These are phyloP conservation scores for Alnus rubra DNA, from an alignment of 306 rosid genomes.

Conservation along the genomic window DNA sequence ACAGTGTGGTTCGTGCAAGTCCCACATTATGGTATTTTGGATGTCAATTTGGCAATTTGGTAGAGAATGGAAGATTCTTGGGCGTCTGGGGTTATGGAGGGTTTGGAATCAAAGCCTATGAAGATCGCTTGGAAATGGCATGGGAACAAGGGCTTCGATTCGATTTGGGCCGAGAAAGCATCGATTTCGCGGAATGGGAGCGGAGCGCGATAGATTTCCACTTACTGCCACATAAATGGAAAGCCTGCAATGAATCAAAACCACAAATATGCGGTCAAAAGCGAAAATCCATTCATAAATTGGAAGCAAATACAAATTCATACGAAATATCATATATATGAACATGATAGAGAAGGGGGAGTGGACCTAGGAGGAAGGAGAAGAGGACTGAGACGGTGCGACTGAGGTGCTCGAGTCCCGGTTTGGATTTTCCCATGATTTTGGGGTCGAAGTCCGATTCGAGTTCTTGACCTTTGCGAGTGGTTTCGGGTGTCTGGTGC, in stretches of 20 bases:
- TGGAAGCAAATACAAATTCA: background rate
- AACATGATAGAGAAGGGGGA: background rate
- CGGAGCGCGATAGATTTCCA: slow-evolving; percentile 86
- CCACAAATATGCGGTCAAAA: background rate
- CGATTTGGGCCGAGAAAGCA: slow-evolving; percentile 57
- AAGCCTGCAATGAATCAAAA: slow-evolving; percentile 45
- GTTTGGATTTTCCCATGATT: slow-evolving; percentile 71
- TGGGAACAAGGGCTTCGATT: slow-evolving; percentile 69
- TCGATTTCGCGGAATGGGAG: slow-evolving; percentile 79
- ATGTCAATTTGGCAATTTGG: slow-evolving; percentile 46
- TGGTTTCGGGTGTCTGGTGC: slow-evolving; percentile 11
- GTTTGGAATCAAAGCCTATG: slow-evolving; percentile 57
- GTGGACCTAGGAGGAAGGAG: slow-evolving; percentile 74
- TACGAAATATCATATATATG: background rate
- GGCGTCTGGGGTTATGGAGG: slow-evolving; percentile 16
- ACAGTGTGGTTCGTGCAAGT: slow-evolving; percentile 48
- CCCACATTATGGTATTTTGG: slow-evolving; percentile 49
- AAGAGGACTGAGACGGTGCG: slow-evolving; percentile 64
- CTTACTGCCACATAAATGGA: slow-evolving; percentile 80
- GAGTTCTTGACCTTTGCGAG: background rate
- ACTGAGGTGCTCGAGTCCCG: slow-evolving; percentile 77
- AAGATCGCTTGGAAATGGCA: slow-evolving; percentile 71
- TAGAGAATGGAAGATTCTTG: slow-evolving; percentile 39
- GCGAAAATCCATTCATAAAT: background rate
- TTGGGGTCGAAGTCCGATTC: slow-evolving; percentile 42